Conservation (phyloP, 2,329 filamentous ascomycete species). For the Xylariaceae sp. region DNA sequence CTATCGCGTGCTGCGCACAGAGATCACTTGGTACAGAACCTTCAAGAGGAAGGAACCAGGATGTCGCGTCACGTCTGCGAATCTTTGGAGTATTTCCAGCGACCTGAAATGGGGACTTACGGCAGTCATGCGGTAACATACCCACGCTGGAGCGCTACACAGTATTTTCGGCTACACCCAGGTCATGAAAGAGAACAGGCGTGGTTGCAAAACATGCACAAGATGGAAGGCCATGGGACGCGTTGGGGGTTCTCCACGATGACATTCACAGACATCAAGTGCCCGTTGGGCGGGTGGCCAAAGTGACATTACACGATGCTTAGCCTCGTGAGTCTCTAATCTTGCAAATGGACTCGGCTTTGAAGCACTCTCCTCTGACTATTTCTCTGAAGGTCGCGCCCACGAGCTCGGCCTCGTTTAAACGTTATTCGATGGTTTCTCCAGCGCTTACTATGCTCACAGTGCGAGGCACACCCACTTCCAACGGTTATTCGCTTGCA, state of each 20-base stretch:
- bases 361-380: no score
- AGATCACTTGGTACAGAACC: slow-evolving; percentile 3
- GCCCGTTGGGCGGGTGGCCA: slow-evolving; percentile 4
- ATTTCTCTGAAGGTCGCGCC: no score
- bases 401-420: no score
- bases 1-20: no score
- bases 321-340: no score
- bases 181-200: slow-evolving; percentile 13
- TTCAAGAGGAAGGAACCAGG: slow-evolving; percentile 10
- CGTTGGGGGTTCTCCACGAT: slow-evolving; percentile 16
- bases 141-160: slow-evolving; percentile 15
- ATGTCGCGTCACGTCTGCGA: slow-evolving; percentile 15
- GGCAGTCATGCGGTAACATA: slow-evolving; percentile 15
- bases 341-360: no score
- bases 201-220: slow-evolving; percentile 15
- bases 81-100: slow-evolving; percentile 16
- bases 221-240: slow-evolving; percentile 14
- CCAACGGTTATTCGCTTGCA: no score
- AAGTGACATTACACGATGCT: no score
- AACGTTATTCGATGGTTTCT: no score
- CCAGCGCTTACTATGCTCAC: no score
- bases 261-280: slow-evolving; percentile 9
- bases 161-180: slow-evolving; percentile 15
- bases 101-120: slow-evolving; percentile 15
- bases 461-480: no score